Base-by-base conservation (phyloP, 2,329 filamentous ascomycete species). In the Paramyrothecium roridum region DNA sequence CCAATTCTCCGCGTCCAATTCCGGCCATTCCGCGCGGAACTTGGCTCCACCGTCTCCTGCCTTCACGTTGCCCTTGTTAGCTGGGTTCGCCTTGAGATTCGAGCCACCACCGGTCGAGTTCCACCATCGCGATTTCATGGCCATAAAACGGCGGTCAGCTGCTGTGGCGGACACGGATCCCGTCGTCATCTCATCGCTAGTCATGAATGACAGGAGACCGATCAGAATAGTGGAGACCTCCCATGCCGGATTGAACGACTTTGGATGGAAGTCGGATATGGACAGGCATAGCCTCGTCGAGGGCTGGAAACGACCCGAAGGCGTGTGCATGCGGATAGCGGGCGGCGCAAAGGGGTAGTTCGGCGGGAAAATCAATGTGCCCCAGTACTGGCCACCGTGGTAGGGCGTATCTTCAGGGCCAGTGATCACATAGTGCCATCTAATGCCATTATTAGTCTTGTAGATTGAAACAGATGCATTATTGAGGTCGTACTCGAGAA, bases 251-350 rank as follows among this genome's bases (percentile, higher is more conserved):
- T 99, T 99, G 80, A 98, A 99, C 26, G 89, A 93, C 73, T 96
- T 96, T 3, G 95, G 95, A 70, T 99, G 95, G 75, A 98, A 99
- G 70, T 99, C 95, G 65, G 88, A 93, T 67, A 99, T 99, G 68
- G 90, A 96, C 50, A 99, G 87, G 68, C 95, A 99, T 21, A 99
- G 85, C 51, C 95, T 85, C 16, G 91, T 93, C 2, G 89, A 95
- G 2, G 93, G 91, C 71, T 96, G 91, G 76, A 99, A 99, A 68
- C 95, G 90, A 56, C 95, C 95, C 13, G 89, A 93, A 2, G 95
- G 95, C 0, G 95, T 99, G 79, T 98, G 95, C 95, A 99, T 99
- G 69, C 93, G 91, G 73, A 99, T 99, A 2, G 95, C 92, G 4
- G 95, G 95, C 33, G 95, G 95, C 13, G 93, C 93, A 74, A 97